Percentiles rank a stretch among this genome's conserved stretches.
Evolutionary conservation across 805 yeast genomes (phyloP).

Genomic region (Saturnispora mendoncae): DNA sequence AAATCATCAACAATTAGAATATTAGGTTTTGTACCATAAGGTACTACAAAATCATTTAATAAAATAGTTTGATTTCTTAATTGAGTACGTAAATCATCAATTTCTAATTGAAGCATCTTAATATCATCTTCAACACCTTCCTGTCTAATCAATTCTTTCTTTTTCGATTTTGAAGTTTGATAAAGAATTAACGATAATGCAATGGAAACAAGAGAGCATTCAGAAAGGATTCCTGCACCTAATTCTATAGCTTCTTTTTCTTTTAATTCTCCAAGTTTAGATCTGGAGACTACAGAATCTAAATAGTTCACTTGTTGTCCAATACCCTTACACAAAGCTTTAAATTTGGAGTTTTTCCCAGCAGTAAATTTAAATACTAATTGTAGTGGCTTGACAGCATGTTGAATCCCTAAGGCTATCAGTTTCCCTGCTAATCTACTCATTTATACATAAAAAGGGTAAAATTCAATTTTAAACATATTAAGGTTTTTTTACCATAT

Average conservation of each 20-base stretch:
- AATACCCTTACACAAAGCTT: slow-evolving; percentile 1
- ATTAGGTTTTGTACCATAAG: slow-evolving; percentile 40
- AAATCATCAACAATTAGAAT: slow-evolving; percentile 32
- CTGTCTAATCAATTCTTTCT: slow-evolving; percentile 52
- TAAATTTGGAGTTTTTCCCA: not conserved
- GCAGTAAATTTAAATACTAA: not conserved
- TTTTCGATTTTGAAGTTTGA: slow-evolving; percentile 60
- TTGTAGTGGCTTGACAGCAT: slow-evolving; percentile 1
- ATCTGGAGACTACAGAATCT: not conserved
- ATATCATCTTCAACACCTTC: slow-evolving; percentile 70
- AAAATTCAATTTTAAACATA: not conserved
- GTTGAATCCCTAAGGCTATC: not conserved
- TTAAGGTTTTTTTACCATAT: too few relatives aligned
- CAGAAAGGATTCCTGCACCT: slow-evolving; percentile 75
- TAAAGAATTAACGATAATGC: slow-evolving; percentile 69
- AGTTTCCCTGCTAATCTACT: not conserved
- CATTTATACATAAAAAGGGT: not conserved
- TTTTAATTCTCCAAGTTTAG: slow-evolving; percentile 52
- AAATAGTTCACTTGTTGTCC: not conserved
- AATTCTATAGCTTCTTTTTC: slow-evolving; percentile 74
- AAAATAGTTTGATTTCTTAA: slow-evolving; percentile 30
- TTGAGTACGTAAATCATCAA: slow-evolving; percentile 45
- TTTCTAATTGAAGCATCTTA: slow-evolving; percentile 58
- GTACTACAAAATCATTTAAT: slow-evolving; percentile 39
- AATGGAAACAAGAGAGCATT: slow-evolving; percentile 66